A percentile compares a stretch with the other conserved stretches of the same genome.
phyloP scores from a whole-genome alignment of 2,329 filamentous ascomycete species.

The Endoconidiophora polonica region DNA sequence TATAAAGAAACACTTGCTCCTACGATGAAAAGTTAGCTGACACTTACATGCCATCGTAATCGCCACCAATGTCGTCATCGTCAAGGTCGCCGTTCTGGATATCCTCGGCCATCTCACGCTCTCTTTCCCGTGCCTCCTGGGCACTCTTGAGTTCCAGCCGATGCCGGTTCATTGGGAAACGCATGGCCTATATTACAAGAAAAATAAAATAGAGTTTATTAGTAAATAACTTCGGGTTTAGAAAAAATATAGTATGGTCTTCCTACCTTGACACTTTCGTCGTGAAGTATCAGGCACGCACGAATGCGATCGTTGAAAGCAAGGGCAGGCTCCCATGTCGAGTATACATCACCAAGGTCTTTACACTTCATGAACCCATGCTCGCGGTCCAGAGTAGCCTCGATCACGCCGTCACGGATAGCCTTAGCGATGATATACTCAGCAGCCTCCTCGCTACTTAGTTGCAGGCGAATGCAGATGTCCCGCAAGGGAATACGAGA shows the following conservation, averaged over 20 bases:
- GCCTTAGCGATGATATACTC: slow-evolving; percentile 99
- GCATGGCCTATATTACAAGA: slow-evolving; percentile 57
- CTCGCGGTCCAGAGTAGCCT: slow-evolving; percentile 86
- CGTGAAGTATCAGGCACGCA: slow-evolving; percentile 79
- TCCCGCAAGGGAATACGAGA: slow-evolving; percentile 92
- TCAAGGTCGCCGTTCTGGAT: slow-evolving; percentile 96
- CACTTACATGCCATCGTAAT: slow-evolving; percentile 83
- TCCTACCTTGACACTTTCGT: slow-evolving; percentile 90
- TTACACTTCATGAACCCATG: slow-evolving; percentile 97
- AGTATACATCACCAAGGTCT: slow-evolving; percentile 88
- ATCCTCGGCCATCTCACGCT: slow-evolving; percentile 95
- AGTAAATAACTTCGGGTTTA: slow-evolving; percentile 10
- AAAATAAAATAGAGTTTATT: neutral
- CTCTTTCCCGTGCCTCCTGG: slow-evolving; percentile 90
- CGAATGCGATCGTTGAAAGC: slow-evolving; percentile 94
- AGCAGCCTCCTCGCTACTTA: slow-evolving; percentile 90
- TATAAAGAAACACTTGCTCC: neutral
- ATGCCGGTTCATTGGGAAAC: slow-evolving; percentile 99
- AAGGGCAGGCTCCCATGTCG: slow-evolving; percentile 86
- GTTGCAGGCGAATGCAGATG: slow-evolving; percentile 85
- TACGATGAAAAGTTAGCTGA: neutral
- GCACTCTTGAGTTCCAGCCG: slow-evolving; percentile 93
- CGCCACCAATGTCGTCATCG: slow-evolving; percentile 86
- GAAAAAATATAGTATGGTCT: slow-evolving; percentile 11
- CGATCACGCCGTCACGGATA: slow-evolving; percentile 91